Evolutionary conservation across 73 alveolate species (phyloP).

Genomic region (Blepharisma japonicum): DNA sequence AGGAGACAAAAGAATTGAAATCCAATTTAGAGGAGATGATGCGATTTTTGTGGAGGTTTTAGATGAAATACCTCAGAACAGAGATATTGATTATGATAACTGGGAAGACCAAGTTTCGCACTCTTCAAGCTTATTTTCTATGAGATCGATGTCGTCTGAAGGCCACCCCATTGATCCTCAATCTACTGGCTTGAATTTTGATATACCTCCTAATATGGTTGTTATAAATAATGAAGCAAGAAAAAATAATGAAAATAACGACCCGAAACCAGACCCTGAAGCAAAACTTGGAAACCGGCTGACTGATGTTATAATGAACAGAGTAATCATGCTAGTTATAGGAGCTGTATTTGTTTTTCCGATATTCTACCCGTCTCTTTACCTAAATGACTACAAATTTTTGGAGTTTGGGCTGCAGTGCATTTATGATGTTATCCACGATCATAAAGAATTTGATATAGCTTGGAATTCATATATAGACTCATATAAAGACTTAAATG

Average conservation of each 20-base stretch:
- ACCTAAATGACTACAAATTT: slow-evolving; percentile 34
- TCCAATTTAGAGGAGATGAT: too few relatives aligned
- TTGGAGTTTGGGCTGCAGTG: slow-evolving; percentile 37
- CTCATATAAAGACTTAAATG: not conserved
- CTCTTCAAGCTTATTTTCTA: too few relatives aligned
- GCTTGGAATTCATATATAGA: slow-evolving; percentile 1
- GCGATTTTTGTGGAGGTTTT: too few relatives aligned
- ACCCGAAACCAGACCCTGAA: slow-evolving; percentile 45
- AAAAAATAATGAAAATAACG: not conserved
- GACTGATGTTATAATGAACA: slow-evolving; percentile 69
- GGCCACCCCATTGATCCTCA: too few relatives aligned
- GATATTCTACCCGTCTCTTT: slow-evolving; percentile 36
- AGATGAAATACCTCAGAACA: too few relatives aligned
- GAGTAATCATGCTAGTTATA: slow-evolving; percentile 72
- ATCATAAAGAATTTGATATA: not conserved
- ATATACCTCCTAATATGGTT: too few relatives aligned
- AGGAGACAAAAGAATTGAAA: slow-evolving; percentile 2
- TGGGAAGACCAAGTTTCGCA: too few relatives aligned
- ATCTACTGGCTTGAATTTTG: too few relatives aligned
- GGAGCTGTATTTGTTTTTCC: slow-evolving; percentile 60
- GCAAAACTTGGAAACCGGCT: slow-evolving; percentile 76
- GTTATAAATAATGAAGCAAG: not conserved
- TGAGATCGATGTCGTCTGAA: too few relatives aligned
- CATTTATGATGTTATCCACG: not conserved
- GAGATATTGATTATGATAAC: too few relatives aligned